A percentile compares a stretch with the other conserved stretches of the same genome.
Conservation (phyloP, 1,284 basidiomycete species). For the Leccinum griseonigrum region DNA sequence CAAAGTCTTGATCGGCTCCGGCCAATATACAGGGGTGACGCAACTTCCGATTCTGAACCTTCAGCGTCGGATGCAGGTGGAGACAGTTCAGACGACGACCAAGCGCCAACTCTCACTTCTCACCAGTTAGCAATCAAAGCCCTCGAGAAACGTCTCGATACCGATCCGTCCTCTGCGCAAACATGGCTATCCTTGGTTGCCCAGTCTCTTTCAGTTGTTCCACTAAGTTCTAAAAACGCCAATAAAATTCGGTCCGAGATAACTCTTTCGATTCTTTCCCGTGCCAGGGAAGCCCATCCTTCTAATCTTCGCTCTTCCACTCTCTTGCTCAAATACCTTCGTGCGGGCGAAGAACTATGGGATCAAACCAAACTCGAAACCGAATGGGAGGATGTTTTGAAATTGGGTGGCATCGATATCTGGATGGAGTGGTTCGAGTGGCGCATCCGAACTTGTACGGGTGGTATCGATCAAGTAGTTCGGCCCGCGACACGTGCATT, state of each 20-base stretch:
- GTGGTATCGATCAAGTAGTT: slow-evolving; percentile 51
- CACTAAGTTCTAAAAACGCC: slow-evolving; percentile 62
- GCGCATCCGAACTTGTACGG: slow-evolving; percentile 49
- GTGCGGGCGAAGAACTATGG: slow-evolving; percentile 73
- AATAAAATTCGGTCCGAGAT: slow-evolving; percentile 66
- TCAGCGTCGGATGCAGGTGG: slow-evolving; percentile 38
- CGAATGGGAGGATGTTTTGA: slow-evolving; percentile 75
- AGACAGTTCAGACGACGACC: slow-evolving; percentile 35
- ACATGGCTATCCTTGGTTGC: slow-evolving; percentile 69
- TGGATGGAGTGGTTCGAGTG: slow-evolving; percentile 79
- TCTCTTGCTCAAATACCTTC: slow-evolving; percentile 63
- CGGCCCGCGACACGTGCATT: slow-evolving; percentile 47
- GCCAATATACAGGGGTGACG: slow-evolving; percentile 41
- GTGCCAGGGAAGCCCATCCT: slow-evolving; percentile 58
- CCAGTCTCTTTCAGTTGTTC: slow-evolving; percentile 56
- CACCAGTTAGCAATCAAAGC: slow-evolving; percentile 55
- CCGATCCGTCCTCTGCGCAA: slow-evolving; percentile 49
- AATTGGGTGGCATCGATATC: slow-evolving; percentile 48
- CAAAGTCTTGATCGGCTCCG: slow-evolving; percentile 43
- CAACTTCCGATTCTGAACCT: slow-evolving; percentile 42
- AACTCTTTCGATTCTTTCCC: slow-evolving; percentile 60
- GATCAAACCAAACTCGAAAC: slow-evolving; percentile 46
- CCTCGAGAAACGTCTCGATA: slow-evolving; percentile 54
- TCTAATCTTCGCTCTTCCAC: slow-evolving; percentile 47
- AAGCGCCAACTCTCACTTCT: slow-evolving; percentile 42